These are phyloP conservation scores for Mycosphaerelloides madeirae DNA, from an alignment of 2,329 filamentous ascomycete genomes.

Conservation along the genomic window DNA sequence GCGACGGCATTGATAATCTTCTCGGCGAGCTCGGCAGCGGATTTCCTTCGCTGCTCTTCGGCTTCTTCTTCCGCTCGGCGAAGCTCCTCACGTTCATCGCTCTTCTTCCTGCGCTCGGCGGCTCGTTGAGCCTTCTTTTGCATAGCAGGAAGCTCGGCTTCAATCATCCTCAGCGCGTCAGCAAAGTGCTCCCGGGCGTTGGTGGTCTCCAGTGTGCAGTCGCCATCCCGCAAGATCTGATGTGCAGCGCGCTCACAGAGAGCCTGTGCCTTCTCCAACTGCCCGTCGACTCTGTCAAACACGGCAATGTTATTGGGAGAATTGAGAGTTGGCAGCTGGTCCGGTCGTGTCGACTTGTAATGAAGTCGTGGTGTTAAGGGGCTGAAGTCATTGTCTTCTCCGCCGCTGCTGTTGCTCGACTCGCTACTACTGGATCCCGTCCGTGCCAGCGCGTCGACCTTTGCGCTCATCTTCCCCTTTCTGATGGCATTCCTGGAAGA, in stretches of 20 bases:
- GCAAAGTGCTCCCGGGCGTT: constrained; percentile 63
- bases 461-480: constrained; percentile 79
- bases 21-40: constrained; percentile 1
- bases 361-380: constrained; percentile 29
- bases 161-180: constrained; percentile 55
- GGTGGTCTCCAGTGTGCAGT: constrained; percentile 71
- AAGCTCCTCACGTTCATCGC: constrained; percentile 26
- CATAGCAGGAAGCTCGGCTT: constrained; percentile 22
- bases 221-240: constrained; percentile 80
- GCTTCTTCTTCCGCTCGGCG: constrained; percentile 18
- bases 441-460: constrained; percentile 51
- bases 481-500: constrained; percentile 76
- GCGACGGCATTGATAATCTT: constrained; percentile 4
- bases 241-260: constrained; percentile 84
- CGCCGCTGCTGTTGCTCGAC: constrained; percentile 34
- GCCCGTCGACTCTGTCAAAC: constrained; percentile 67
- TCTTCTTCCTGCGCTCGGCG: constrained; percentile 19
- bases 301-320: constrained; percentile 19
- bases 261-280: constrained; percentile 71
- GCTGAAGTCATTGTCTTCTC: constrained; percentile 32
- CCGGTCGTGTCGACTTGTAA: constrained; percentile 26
- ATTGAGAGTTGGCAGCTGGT: constrained; percentile 2
- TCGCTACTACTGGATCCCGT: constrained; percentile 31
- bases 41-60: constrained; percentile 4
- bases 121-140: constrained; percentile 21